These are phyloP conservation scores for Apiotrichum sp. DNA, from an alignment of 1,284 basidiomycete genomes.

Conservation along the genomic window DNA sequence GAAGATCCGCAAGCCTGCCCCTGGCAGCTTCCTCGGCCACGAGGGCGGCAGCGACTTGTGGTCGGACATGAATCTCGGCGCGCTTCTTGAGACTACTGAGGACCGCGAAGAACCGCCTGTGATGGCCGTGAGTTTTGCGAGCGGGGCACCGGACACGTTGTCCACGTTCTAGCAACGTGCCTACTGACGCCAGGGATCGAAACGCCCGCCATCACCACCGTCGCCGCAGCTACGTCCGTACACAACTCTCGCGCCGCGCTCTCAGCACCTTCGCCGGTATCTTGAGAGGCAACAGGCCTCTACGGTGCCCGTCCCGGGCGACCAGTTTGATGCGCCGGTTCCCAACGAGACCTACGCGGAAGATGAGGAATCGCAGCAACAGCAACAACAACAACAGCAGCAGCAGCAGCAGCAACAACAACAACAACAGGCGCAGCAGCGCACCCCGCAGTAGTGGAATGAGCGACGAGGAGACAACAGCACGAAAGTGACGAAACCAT, in stretches of 20 bases:
- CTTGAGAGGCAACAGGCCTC: slow-evolving; percentile 30
- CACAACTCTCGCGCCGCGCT: slow-evolving; percentile 24
- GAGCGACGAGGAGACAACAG: no score
- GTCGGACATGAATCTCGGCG: slow-evolving; percentile 32
- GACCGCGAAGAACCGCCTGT: slow-evolving; percentile 41
- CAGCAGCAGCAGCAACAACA: background rate
- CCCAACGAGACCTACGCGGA: slow-evolving; percentile 42
- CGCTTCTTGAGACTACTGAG: slow-evolving; percentile 27
- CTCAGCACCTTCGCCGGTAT: slow-evolving; percentile 31
- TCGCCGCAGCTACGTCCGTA: slow-evolving; percentile 36
- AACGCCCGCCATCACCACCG: slow-evolving; percentile 40
- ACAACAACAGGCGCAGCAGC: background rate
- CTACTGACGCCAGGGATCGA: slow-evolving; percentile 31
- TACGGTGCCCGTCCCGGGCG: slow-evolving; percentile 18
- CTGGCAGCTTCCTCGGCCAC: slow-evolving; percentile 2
- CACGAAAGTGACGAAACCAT: no score
- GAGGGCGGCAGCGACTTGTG: slow-evolving; percentile 17
- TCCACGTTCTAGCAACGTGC: background rate
- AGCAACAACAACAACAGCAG: background rate
- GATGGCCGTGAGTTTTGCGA: slow-evolving; percentile 38
- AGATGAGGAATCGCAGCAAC: slow-evolving; percentile 14
- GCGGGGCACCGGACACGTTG: background rate
- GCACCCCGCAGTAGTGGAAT: background rate
- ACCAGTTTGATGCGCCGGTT: slow-evolving; percentile 42
- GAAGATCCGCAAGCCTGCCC: slow-evolving; percentile 6